Evolutionary conservation across 768 basidiomycete genomes (phyloP).

Genomic region (Cyclocybe cylindracea): DNA sequence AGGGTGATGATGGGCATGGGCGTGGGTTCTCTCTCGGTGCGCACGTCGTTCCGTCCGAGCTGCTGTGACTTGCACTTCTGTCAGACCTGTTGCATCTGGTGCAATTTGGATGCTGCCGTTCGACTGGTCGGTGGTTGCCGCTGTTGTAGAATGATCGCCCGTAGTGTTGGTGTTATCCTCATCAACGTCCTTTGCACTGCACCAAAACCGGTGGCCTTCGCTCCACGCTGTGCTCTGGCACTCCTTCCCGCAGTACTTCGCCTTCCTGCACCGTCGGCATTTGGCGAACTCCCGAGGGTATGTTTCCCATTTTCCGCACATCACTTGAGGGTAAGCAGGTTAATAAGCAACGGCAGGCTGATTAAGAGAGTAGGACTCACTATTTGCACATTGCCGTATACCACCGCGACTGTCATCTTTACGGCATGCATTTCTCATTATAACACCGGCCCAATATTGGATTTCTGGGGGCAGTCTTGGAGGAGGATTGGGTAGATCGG

Average conservation of each 20-base stretch:
- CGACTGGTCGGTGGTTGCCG: too few species aligned
- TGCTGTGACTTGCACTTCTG: background rate
- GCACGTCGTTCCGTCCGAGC: constrained; percentile 1
- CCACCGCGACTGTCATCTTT: constrained; percentile 94
- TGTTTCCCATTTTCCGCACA: constrained; percentile 93
- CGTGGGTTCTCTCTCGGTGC: background rate
- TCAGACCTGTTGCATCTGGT: background rate
- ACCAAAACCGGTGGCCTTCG: constrained; percentile 96
- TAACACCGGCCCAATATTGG: constrained; percentile 99
- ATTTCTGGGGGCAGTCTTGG: constrained; percentile 85
- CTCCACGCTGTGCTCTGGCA: constrained; percentile 97
- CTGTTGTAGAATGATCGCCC: too few species aligned
- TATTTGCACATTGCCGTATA: constrained; percentile 97
- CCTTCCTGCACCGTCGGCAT: constrained; percentile 92
- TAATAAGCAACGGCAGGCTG: too few species aligned
- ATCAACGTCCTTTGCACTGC: constrained; percentile 61
- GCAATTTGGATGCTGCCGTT: constrained; percentile 5
- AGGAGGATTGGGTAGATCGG: constrained; percentile 62
- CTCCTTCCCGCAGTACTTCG: constrained; percentile 98
- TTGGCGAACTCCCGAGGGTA: constrained; percentile 96
- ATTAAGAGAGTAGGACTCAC: constrained; percentile 41
- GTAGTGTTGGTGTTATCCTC: constrained; percentile 31
- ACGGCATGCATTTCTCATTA: constrained; percentile 98
- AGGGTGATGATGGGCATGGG: background rate
- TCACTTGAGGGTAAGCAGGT: constrained; percentile 50